Conservation (phyloP, 306 rosid genomes). For the Herpetospermum pedunculosum region DNA sequence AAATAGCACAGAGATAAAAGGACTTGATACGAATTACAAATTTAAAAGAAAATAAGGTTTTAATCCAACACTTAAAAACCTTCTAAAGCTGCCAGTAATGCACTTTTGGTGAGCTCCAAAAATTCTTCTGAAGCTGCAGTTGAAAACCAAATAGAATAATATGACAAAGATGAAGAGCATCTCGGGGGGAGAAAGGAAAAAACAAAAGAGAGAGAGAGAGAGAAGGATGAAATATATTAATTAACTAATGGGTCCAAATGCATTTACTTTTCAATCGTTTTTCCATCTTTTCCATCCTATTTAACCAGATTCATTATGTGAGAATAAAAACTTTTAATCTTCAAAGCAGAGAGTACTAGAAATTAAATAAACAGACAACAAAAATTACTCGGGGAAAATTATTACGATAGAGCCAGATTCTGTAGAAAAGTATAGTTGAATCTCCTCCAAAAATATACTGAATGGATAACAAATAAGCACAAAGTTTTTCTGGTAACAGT, state of each 20-base stretch:
- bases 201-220: not conserved
- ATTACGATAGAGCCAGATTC: not conserved
- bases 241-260: not conserved
- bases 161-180: not conserved
- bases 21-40: not conserved
- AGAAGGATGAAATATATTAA: not conserved
- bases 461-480: not conserved
- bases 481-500: not conserved
- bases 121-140: slow-evolving; percentile 94
- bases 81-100: slow-evolving; percentile 90
- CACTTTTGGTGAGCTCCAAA: slow-evolving; percentile 87
- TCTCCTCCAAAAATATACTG: not conserved
- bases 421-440: not conserved
- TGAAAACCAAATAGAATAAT: slow-evolving; percentile 12
- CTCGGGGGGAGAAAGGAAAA: no score
- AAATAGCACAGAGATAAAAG: slow-evolving; percentile 11
- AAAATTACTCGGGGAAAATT: not conserved
- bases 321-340: not conserved
- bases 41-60: not conserved
- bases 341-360: not conserved
- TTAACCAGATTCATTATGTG: not conserved
- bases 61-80: slow-evolving; percentile 33
- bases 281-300: not conserved
- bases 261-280: not conserved
- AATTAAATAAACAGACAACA: not conserved